Percentiles rank a stretch among this genome's conserved stretches.
Conservation (phyloP, 441 rosid species). For the Adansonia madagascariensis region DNA sequence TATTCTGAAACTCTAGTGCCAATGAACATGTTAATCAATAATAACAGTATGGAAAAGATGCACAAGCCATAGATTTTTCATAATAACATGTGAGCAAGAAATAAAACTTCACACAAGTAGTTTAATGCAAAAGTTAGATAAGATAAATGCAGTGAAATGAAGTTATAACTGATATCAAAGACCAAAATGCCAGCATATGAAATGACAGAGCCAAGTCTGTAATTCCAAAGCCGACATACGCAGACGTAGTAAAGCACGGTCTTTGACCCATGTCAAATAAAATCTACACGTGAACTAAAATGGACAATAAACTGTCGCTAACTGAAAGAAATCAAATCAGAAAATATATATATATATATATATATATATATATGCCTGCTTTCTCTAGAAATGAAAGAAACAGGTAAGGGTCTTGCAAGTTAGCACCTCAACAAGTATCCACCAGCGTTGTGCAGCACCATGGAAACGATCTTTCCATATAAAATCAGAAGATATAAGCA, state of each 20-base stretch:
- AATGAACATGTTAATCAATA: background rate
- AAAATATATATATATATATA: background rate
- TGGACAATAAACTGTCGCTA: slow-evolving; percentile 2
- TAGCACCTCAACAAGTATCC: slow-evolving; percentile 94
- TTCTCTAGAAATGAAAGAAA: slow-evolving; percentile 24
- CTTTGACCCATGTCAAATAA: slow-evolving; percentile 2
- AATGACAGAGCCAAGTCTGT: background rate
- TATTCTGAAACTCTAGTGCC: background rate
- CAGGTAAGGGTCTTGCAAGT: slow-evolving; percentile 25
- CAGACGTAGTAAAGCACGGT: background rate
- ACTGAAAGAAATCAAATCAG: background rate
- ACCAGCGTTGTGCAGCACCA: slow-evolving; percentile 94
- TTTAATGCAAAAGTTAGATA: background rate
- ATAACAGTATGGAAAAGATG: background rate
- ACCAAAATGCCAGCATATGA: background rate
- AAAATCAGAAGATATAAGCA: slow-evolving; percentile 84
- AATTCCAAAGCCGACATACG: background rate
- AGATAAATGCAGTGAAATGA: background rate
- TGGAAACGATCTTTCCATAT: slow-evolving; percentile 97
- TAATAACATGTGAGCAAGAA: slow-evolving; percentile 7
- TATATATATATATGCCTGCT: background rate
- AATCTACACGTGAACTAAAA: slow-evolving; percentile 1
- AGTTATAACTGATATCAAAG: background rate
- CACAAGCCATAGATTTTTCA: background rate
- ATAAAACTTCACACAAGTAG: background rate